Base-by-base conservation (phyloP, 2,329 filamentous ascomycete genomes). In the Calonectria pseudoreteaudii region DNA sequence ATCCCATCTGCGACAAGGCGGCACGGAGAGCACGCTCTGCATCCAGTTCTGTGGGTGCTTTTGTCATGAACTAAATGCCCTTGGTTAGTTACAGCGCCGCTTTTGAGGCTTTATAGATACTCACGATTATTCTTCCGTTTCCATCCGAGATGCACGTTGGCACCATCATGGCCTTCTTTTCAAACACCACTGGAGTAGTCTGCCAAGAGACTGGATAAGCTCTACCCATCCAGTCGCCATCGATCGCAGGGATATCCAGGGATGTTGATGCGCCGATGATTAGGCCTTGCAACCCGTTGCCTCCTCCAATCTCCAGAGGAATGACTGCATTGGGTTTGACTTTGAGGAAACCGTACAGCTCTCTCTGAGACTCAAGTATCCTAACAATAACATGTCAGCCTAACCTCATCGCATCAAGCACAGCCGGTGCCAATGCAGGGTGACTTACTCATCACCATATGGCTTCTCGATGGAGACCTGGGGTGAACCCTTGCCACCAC, bases 401-500 rank as follows among this genome's bases (percentile, higher is more conserved):
- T 23, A 7, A 10, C 20, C 7, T 2, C 14, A n/a, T n/a, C n/a
- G n/a, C n/a, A n/a, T 23, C 4, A 10, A n/a, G 16, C 20, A n/a
- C 16, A 47, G 41, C 9, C 18, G 41, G 18, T 10, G 44, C 9
- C 13, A 23, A n/a, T 9, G 20, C 9, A 26, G 23, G 36, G 30
- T n/a, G 64, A 62, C 71, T 20, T 34, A 83, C 38, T 20, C 58
- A 50, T 69, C 71, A 11, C 71, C 68, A n/a, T 71, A 85, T 1
- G 91, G 86, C 76, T 90, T 89, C 82, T 92, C 90, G 73, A 90
- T 88, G 1, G 85, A 86, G 0, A 91, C 90, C 16, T 88, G 89
- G 0, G 90, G 90, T 9, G 88, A 90, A n/a, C 90, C 90, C 79
- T 88, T 88, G 71, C 87, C 87, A 1, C 88, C 89, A 28, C 87